Conservation (phyloP, 2,329 filamentous ascomycete species). For the Cladobotryum mycophilum region DNA sequence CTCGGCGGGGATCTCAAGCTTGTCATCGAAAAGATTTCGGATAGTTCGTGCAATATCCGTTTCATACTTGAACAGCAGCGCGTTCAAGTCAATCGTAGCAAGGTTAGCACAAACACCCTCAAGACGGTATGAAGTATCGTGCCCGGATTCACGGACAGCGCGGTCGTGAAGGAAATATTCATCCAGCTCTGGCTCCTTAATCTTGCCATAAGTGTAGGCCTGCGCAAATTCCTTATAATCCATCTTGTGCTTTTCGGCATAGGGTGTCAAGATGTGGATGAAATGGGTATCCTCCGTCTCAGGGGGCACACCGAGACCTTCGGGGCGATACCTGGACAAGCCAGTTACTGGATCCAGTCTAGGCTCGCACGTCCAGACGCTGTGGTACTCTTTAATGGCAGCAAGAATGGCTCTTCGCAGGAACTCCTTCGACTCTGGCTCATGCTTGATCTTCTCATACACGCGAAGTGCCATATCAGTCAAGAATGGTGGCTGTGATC, state of each 20-base stretch:
- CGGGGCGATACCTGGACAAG: conserved; percentile 77
- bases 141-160: conserved; percentile 90
- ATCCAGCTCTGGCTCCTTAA: conserved; percentile 83
- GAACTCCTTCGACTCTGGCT: conserved; percentile 74
- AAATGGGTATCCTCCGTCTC: conserved; percentile 89
- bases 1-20: conserved; percentile 72
- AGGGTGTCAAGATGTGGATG: conserved; percentile 73
- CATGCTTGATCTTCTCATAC: conserved; percentile 87
- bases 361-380: conserved; percentile 76
- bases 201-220: conserved; percentile 73
- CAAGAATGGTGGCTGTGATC: conserved; percentile 92
- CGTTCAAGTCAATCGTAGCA: conserved; percentile 92
- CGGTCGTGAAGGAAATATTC: conserved; percentile 95
- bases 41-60: conserved; percentile 86
- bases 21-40: conserved; percentile 75
- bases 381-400: conserved; percentile 95
- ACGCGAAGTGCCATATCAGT: conserved; percentile 95
- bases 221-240: conserved; percentile 76
- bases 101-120: conserved; percentile 83
- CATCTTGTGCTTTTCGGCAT: conserved; percentile 78
- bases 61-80: conserved; percentile 94
- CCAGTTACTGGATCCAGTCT: conserved; percentile 72
- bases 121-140: conserved; percentile 91
- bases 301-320: conserved; percentile 78
- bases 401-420: conserved; percentile 73